Conservation (phyloP, 306 rosid genomes). For the Sicyos edulis region DNA sequence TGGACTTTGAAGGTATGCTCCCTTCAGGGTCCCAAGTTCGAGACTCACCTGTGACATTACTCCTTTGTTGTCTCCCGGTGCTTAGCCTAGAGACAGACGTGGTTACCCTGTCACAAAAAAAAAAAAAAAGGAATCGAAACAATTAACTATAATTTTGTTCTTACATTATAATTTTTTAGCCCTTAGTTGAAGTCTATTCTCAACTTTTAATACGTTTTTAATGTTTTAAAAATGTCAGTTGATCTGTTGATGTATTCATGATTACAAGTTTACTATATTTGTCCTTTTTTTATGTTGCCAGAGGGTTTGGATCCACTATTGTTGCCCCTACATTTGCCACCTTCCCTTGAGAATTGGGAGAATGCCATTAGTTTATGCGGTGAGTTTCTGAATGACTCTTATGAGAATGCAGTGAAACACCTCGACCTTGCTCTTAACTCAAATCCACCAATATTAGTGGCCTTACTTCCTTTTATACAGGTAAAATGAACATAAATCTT, state of each 20-base stretch:
- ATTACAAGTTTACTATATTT: not conserved
- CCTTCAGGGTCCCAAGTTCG: no score
- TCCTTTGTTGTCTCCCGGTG: no score
- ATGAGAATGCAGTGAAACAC: conserved; percentile 50
- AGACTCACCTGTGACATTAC: no score
- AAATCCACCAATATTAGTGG: conserved; percentile 37
- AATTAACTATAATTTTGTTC: no score
- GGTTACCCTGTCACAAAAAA: no score
- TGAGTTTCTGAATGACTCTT: conserved; percentile 39
- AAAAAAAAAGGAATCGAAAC: no score
- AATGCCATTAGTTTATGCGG: conserved; percentile 32
- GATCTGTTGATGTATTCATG: not conserved
- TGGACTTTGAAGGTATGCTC: no score
- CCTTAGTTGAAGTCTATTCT: not conserved
- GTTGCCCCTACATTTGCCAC: conserved; percentile 61
- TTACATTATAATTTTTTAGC: not conserved
- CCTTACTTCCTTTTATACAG: conserved; percentile 74
- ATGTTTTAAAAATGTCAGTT: not conserved
- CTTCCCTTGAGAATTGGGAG: conserved; percentile 30
- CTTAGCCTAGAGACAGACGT: no score
- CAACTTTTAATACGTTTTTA: not conserved
- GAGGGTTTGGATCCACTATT: conserved; percentile 55
- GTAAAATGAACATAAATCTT: conserved; percentile 38
- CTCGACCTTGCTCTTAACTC: conserved; percentile 49
- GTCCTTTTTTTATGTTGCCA: conserved; percentile 23